These are phyloP conservation scores for Pythium graminicola DNA, from an alignment of 352 stramenopile genomes.

Conservation along the genomic window DNA sequence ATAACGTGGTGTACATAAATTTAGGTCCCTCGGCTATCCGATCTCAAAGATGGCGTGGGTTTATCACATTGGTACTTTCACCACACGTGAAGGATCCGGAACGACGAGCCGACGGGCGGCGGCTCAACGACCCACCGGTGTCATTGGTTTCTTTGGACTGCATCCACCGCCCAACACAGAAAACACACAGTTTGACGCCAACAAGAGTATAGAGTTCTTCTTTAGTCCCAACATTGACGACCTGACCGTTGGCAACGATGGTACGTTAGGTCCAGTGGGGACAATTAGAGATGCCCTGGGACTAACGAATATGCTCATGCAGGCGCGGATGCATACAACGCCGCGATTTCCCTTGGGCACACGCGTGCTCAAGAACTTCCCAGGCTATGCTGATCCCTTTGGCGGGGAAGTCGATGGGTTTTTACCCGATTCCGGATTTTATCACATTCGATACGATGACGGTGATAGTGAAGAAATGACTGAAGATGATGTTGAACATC, in stretches of 20 bases:
- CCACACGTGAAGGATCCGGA: not conserved
- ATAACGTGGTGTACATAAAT: not conserved
- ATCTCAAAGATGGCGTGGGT: too few relatives aligned
- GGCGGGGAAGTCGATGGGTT: constrained; percentile 51
- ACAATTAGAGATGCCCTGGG: too few relatives aligned
- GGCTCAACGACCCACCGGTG: not conserved
- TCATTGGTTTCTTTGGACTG: too few relatives aligned
- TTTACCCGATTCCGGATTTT: constrained; percentile 44
- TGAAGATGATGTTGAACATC: constrained; percentile 48
- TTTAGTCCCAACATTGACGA: too few relatives aligned
- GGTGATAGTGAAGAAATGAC: constrained; percentile 80
- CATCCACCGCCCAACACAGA: not conserved
- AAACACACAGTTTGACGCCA: too few relatives aligned
- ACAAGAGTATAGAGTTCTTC: too few relatives aligned
- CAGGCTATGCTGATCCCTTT: constrained; percentile 52
- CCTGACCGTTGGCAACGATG: too few relatives aligned
- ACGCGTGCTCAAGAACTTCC: constrained; percentile 63
- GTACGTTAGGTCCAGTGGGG: too few relatives aligned
- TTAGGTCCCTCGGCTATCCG: too few relatives aligned
- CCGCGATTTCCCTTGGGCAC: constrained; percentile 56
- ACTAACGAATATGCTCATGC: not conserved
- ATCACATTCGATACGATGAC: constrained; percentile 74
- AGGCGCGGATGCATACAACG: constrained; percentile 45
- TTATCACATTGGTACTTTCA: too few relatives aligned
- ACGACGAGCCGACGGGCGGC: constrained; percentile 6